Base-by-base conservation (phyloP, 164 flowering plant genomes). In the Liquidambar formosana region DNA sequence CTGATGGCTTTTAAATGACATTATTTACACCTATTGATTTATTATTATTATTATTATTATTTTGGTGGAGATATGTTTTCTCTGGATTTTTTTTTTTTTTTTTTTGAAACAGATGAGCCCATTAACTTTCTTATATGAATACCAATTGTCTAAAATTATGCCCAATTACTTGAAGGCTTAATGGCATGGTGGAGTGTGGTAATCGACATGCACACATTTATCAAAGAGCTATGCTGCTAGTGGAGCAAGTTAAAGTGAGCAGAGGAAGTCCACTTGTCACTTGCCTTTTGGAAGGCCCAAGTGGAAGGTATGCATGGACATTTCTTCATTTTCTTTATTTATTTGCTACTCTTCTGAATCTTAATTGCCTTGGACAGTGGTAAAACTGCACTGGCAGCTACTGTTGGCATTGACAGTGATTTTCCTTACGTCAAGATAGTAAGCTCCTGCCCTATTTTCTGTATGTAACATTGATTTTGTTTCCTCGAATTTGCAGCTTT, bases 221-320 rank as follows among this genome's bases (percentile, higher is more conserved):
- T 72, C 75, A 87, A 78, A 86, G 96, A 76, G 86, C 95, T 57
- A 95, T 88, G 97, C 84, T 93, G 27, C 76, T 95, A 54, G 97
- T 93, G 69, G 98, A 95, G 76, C 99, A 95, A 86, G 99, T 95
- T 62, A 93, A 84, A 91, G 88, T 86, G 69, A 91, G 97, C 85
- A 81, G 77, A 77, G 93, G 96, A 76, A 95, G 98, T 72, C 95
- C 98, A 21, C 91, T 93, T 62, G 78, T 95, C 66, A 88, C 94
- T 49, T 91, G 98, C 74, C 97, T 95, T 72, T 79, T 95, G 21
- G 98, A 95, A 86, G 99, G 99, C 58, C 88, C 92, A 48, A 84
- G 92, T 84, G 98, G 98, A 81, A 91, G 99, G 99, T 91, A 78
- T 10, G 21, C 53, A 18, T 4, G 3, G 44, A n/a, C 62, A 13